Percentiles rank a stretch among this genome's conserved stretches.
Conservation (phyloP, 495 filamentous ascomycete species). For the Penicillium bialowiezense region DNA sequence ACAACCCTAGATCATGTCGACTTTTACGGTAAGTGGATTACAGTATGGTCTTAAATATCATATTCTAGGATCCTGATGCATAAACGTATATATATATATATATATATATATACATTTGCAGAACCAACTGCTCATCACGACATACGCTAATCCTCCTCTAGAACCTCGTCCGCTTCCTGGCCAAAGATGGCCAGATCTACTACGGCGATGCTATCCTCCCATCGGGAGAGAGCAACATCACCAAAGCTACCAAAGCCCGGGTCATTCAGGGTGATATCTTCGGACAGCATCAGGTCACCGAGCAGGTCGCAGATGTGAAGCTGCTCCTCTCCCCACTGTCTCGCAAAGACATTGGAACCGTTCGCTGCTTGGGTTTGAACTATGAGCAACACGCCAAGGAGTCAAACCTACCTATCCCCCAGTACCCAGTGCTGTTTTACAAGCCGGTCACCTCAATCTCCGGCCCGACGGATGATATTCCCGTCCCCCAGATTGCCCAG, state of each 20-base stretch:
- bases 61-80: too few relatives aligned
- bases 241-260: constrained; percentile 61
- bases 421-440: constrained; percentile 78
- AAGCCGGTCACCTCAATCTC: constrained; percentile 73
- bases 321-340: constrained; percentile 69
- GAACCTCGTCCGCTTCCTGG: constrained; percentile 78
- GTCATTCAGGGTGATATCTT: constrained; percentile 76
- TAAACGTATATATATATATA: not conserved
- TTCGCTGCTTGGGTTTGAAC: constrained; percentile 79
- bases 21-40: constrained; percentile 13
- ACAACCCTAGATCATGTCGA: constrained; percentile 13
- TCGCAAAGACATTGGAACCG: constrained; percentile 64
- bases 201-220: constrained; percentile 84
- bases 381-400: constrained; percentile 81
- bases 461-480: constrained; percentile 69
- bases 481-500: constrained; percentile 58
- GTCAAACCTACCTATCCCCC: constrained; percentile 69
- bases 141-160: constrained; percentile 23
- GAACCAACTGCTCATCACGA: too few relatives aligned
- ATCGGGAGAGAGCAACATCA: constrained; percentile 60
- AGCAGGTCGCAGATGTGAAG: constrained; percentile 63
- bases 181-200: constrained; percentile 71
- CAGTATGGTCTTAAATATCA: too few relatives aligned
- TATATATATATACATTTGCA: not conserved
- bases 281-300: constrained; percentile 65